phyloP scores from a whole-genome alignment of 148 eudicot genomes.

The Rhododendron williamsianum region DNA sequence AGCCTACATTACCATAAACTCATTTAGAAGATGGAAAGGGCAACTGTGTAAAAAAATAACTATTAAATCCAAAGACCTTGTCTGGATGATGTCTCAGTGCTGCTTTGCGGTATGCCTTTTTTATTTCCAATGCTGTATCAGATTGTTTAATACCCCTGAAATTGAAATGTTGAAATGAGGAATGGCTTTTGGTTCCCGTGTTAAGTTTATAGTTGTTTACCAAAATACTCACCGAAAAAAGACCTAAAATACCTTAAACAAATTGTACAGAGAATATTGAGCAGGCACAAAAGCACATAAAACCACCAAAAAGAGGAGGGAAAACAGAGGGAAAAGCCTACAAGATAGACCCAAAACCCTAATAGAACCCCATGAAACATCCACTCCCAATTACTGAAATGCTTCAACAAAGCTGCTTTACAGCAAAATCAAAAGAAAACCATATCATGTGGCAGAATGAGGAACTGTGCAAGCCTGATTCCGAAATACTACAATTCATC shows the following conservation, averaged over 20 bases:
- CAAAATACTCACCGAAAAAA: not conserved
- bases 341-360: not conserved
- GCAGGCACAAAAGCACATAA: not conserved
- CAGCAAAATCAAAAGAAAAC: not conserved
- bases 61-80: slow-evolving; percentile 50
- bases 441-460: not conserved
- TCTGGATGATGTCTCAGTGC: slow-evolving; percentile 98
- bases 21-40: slow-evolving; percentile 5
- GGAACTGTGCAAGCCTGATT: not conserved
- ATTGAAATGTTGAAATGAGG: slow-evolving; percentile 3
- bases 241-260: not conserved
- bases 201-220: not conserved
- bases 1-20: slow-evolving; percentile 35
- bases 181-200: not conserved
- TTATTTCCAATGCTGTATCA: slow-evolving; percentile 69
- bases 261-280: not conserved
- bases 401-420: not conserved
- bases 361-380: not conserved
- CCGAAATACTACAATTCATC: not conserved
- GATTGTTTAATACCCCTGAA: slow-evolving; percentile 71
- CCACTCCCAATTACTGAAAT: not conserved
- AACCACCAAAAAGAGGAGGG: not conserved
- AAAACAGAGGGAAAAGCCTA: not conserved
- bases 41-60: not conserved
- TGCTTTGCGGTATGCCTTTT: slow-evolving; percentile 91